A percentile compares a stretch with the other conserved stretches of the same genome.
Conservation (phyloP, 176 grass and related monocot genomes). For the Tillandsia leiboldiana region DNA sequence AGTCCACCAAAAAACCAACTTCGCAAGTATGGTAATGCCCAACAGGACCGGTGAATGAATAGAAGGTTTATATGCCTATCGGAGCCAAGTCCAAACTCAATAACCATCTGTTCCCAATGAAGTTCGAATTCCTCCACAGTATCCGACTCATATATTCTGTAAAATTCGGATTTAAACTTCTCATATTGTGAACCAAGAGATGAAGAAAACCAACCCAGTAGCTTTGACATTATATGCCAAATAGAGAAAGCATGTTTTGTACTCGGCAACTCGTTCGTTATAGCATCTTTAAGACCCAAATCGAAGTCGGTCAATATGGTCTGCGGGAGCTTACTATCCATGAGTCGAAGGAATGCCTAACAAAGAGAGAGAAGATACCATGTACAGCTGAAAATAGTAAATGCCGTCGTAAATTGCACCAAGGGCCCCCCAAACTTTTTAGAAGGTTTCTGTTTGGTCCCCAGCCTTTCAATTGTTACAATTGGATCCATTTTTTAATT, state of each 20-base stretch:
- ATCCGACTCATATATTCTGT: constrained; percentile 25
- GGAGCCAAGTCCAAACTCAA: constrained; percentile 33
- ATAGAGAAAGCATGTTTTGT: constrained; percentile 36
- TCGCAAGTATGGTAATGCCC: constrained; percentile 30
- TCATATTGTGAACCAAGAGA: constrained; percentile 30
- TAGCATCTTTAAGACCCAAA: constrained; percentile 20
- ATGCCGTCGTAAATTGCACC: no score
- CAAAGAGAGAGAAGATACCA: background rate
- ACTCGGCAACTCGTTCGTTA: constrained; percentile 25
- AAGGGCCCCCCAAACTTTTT: no score
- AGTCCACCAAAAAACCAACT: constrained; percentile 43
- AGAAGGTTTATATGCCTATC: constrained; percentile 35
- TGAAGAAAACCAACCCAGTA: constrained; percentile 34
- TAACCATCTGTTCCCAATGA: constrained; percentile 32
- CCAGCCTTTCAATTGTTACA: no score
- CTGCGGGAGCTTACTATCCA: constrained; percentile 39
- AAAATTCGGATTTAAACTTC: constrained; percentile 30
- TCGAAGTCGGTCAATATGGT: constrained; percentile 37
- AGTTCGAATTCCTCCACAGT: constrained; percentile 29
- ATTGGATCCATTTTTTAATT: no score
- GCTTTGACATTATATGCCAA: constrained; percentile 28
- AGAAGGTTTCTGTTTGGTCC: no score
- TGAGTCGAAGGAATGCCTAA: constrained; percentile 38
- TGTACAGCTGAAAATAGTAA: background rate
- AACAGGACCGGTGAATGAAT: constrained; percentile 21